Percentiles rank a stretch among this genome's conserved stretches.
Conservation (phyloP, 768 basidiomycete genomes). For the Symmetrospora coprosmae region DNA sequence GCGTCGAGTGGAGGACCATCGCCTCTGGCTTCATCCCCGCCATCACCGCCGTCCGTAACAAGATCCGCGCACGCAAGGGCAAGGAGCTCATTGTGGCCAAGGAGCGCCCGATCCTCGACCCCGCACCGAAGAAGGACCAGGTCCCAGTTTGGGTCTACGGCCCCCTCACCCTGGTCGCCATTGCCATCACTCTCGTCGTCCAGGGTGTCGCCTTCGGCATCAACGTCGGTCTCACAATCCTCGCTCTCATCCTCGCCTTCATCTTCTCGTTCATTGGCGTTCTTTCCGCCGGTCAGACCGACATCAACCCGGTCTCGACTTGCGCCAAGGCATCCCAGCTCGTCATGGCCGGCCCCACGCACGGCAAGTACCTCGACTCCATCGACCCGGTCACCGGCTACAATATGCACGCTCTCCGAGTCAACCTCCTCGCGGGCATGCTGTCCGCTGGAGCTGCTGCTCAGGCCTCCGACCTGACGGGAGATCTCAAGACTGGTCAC, state of each 20-base stretch:
- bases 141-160: constrained; percentile 50
- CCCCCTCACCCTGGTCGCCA: constrained; percentile 43
- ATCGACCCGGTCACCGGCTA: constrained; percentile 8
- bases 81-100: constrained; percentile 5
- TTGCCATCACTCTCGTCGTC: constrained; percentile 45
- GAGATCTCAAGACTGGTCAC: constrained; percentile 57
- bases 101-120: constrained; percentile 32
- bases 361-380: constrained; percentile 37
- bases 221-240: constrained; percentile 39
- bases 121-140: constrained; percentile 46
- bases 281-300: constrained; percentile 49
- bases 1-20: constrained; percentile 15
- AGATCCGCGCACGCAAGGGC: constrained; percentile 1
- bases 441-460: constrained; percentile 48
- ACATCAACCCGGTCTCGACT: constrained; percentile 46
- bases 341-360: constrained; percentile 51
- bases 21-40: constrained; percentile 2
- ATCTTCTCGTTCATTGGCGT: constrained; percentile 56
- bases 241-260: constrained; percentile 50
- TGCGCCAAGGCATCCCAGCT: constrained; percentile 46
- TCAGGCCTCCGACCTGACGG: constrained; percentile 52
- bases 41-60: background rate
- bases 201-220: constrained; percentile 40
- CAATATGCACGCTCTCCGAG: constrained; percentile 7
- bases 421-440: constrained; percentile 43